phyloP scores from a whole-genome alignment of 345 rosid species.

The Bruguiera parviflora region DNA sequence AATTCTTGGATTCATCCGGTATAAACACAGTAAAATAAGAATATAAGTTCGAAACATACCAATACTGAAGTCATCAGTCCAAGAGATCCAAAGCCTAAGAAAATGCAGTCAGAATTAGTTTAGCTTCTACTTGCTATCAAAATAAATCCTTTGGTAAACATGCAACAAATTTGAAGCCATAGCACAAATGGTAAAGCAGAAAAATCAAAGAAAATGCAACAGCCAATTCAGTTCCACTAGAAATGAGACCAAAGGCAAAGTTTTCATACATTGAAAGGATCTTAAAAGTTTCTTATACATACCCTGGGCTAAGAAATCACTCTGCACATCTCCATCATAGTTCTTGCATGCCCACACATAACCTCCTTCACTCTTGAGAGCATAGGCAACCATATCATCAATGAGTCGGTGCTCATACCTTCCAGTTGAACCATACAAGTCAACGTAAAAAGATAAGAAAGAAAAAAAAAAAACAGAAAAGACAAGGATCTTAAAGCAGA shows the following conservation, averaged over 20 bases:
- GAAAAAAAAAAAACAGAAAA: background rate
- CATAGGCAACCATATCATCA: slow-evolving; percentile 99
- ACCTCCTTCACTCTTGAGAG: slow-evolving; percentile 95
- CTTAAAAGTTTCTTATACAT: background rate
- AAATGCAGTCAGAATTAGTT: background rate
- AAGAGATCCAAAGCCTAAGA: slow-evolving; percentile 76
- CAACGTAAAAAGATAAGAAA: background rate
- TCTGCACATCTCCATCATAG: slow-evolving; percentile 66
- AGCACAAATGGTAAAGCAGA: background rate
- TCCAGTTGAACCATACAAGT: background rate
- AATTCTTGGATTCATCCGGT: background rate
- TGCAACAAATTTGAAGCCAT: too few species aligned
- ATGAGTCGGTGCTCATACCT: slow-evolving; percentile 99
- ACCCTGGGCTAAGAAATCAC: slow-evolving; percentile 99
- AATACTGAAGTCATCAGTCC: slow-evolving; percentile 98
- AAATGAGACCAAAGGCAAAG: background rate
- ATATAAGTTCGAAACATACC: slow-evolving; percentile 39
- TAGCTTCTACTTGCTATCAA: background rate
- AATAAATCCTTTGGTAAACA: background rate
- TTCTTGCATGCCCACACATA: slow-evolving; percentile 87
- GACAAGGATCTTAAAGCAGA: background rate
- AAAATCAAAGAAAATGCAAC: background rate
- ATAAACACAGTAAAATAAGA: background rate
- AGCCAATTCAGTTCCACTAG: background rate
- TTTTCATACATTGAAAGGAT: background rate